Conservation (phyloP, 371 early-diverging fungal species). For the Haplosporangium sp. region DNA sequence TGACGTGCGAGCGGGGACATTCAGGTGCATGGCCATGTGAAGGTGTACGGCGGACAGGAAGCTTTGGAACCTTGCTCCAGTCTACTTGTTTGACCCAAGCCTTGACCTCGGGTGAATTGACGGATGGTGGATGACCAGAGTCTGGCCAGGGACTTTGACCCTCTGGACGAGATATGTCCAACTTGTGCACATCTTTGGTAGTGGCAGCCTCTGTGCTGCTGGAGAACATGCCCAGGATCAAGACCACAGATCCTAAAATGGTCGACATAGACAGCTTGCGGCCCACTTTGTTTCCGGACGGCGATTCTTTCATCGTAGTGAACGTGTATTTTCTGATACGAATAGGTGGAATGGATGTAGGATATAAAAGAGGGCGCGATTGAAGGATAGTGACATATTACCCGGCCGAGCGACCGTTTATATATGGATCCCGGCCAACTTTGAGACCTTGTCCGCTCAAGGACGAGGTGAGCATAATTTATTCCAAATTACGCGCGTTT, state of each 20-base stretch:
- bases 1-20: constrained; percentile 11
- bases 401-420: no score
- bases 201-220: not conserved
- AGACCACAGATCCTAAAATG: not conserved
- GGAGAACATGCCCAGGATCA: not conserved
- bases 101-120: constrained; percentile 61
- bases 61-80: constrained; percentile 58
- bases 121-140: constrained; percentile 23
- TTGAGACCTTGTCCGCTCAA: no score
- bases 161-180: no score
- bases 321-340: no score
- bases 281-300: not conserved
- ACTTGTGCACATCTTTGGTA: no score
- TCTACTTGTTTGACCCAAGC: constrained; percentile 57
- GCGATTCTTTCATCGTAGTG: not conserved
- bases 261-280: not conserved
- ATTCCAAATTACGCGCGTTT: no score
- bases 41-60: constrained; percentile 22
- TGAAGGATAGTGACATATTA: no score
- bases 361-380: no score
- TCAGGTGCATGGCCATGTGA: constrained; percentile 28
- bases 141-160: not conserved
- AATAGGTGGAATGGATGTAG: no score
- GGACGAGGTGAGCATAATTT: no score
- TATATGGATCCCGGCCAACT: no score